Conservation (phyloP, 2,329 filamentous ascomycete genomes). For the Fusarium euwallaceae region DNA sequence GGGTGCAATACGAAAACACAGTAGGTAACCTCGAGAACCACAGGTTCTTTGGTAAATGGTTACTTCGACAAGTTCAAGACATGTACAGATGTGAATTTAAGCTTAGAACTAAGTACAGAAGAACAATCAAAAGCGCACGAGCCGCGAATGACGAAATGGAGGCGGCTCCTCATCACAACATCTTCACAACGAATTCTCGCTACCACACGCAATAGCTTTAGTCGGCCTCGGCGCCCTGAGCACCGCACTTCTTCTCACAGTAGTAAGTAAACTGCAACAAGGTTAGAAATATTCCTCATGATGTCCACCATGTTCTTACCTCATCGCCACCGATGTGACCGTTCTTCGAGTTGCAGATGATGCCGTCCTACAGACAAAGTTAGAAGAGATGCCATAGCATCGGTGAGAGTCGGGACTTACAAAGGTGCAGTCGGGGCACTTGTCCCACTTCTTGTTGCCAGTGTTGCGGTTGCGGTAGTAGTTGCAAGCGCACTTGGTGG, state of each 20-base stretch:
- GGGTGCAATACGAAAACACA: not conserved
- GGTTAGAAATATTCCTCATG: not conserved
- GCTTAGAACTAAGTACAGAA: not conserved
- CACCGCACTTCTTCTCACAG: conserved; percentile 5
- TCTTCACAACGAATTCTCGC: not conserved
- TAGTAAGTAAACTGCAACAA: conserved; percentile 2
- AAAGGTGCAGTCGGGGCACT: conserved; percentile 12
- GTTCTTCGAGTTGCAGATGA: not conserved
- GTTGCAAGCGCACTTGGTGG: conserved; percentile 9
- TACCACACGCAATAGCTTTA: not conserved
- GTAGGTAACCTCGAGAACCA: not conserved
- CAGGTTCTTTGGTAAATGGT: not conserved
- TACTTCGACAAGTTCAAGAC: not conserved
- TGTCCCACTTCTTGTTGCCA: conserved; percentile 8
- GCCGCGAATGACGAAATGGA: not conserved
- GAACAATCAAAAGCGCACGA: not conserved
- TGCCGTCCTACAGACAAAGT: not conserved
- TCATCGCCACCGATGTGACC: conserved; percentile 1
- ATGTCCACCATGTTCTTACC: not conserved
- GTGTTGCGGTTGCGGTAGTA: conserved; percentile 15
- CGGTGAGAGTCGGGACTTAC: not conserved
- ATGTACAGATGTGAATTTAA: not conserved
- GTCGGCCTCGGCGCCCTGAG: conserved; percentile 4
- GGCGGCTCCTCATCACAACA: not conserved
- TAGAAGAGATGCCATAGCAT: not conserved